Conservation (phyloP, 495 filamentous ascomycete genomes). For the Xylaria venustula region DNA sequence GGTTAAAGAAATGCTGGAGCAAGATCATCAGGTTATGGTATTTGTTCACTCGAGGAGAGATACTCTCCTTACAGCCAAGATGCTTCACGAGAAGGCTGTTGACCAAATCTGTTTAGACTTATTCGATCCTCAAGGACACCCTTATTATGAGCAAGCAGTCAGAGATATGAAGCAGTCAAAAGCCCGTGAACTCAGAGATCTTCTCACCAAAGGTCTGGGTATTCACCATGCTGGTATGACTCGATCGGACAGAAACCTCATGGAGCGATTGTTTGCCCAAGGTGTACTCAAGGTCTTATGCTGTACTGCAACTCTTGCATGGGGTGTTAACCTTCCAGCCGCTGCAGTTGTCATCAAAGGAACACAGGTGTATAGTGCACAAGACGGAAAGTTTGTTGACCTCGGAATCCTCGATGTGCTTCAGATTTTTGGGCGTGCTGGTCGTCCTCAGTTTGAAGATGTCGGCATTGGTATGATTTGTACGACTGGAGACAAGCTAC, state of each 20-base stretch:
- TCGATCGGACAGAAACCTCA: conserved; percentile 86
- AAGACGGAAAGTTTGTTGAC: conserved; percentile 95
- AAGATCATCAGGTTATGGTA: conserved; percentile 94
- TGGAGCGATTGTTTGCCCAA: conserved; percentile 85
- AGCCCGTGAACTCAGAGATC: conserved; percentile 79
- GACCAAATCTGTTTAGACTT: conserved; percentile 75
- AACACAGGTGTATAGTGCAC: conserved; percentile 92
- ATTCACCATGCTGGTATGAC: conserved; percentile 97
- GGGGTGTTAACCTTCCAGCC: conserved; percentile 98
- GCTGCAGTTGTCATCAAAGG: conserved; percentile 98
- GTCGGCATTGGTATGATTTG: conserved; percentile 96
- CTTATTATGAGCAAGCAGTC: conserved; percentile 68
- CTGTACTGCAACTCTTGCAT: conserved; percentile 96
- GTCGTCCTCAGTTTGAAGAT: conserved; percentile 95
- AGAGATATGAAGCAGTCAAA: conserved; percentile 80
- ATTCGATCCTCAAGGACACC: conserved; percentile 73
- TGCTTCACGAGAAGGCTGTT: conserved; percentile 79
- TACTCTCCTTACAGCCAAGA: conserved; percentile 82
- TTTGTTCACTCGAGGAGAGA: conserved; percentile 98
- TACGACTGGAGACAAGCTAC: conserved; percentile 85
- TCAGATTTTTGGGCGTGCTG: conserved; percentile 97
- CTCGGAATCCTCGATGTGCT: conserved; percentile 95
- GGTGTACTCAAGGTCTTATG: conserved; percentile 93
- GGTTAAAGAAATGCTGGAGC: conserved; percentile 85
- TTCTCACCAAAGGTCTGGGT: conserved; percentile 86